phyloP scores from a whole-genome alignment of 2,329 filamentous ascomycete genomes.

The Harringtonia lauricola region DNA sequence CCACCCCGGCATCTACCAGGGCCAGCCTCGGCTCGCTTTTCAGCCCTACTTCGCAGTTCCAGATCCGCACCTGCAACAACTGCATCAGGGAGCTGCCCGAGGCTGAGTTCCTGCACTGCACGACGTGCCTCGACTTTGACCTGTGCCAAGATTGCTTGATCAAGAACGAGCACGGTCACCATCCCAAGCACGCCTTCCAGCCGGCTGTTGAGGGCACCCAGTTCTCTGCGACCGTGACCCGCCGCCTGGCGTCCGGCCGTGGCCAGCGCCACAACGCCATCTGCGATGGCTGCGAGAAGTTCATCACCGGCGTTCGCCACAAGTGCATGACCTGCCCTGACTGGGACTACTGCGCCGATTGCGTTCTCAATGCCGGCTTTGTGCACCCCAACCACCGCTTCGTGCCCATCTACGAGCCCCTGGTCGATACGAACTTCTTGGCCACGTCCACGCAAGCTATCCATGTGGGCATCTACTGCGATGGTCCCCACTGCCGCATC shows the following conservation, averaged over 20 bases:
- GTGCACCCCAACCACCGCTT: conserved; percentile 81
- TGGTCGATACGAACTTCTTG: conserved; percentile 11
- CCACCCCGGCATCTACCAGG: not conserved
- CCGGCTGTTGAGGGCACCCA: conserved; percentile 53
- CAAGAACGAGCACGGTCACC: conserved; percentile 72
- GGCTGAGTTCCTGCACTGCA: conserved; percentile 75
- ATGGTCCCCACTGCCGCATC: conserved; percentile 74
- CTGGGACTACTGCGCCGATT: conserved; percentile 86
- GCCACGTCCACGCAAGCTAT: conserved; percentile 27
- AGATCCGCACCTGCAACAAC: conserved; percentile 57
- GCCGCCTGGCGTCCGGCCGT: conserved; percentile 67
- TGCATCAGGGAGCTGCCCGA: conserved; percentile 62
- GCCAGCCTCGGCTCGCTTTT: not conserved
- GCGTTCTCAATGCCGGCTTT: conserved; percentile 53
- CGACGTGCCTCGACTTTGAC: conserved; percentile 78
- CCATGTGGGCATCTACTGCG: conserved; percentile 85
- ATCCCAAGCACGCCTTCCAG: conserved; percentile 74
- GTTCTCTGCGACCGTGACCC: conserved; percentile 49
- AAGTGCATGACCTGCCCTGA: conserved; percentile 97
- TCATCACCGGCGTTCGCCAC: conserved; percentile 80
- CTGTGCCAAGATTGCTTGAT: conserved; percentile 77
- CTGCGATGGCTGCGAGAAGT: conserved; percentile 88
- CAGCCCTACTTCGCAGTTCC: not conserved
- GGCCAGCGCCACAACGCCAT: conserved; percentile 76
- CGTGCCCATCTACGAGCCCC: conserved; percentile 66